Percentiles rank a stretch among this genome's conserved stretches.
These are phyloP conservation scores for Tetragonia tetragonoides DNA, from an alignment of 148 eudicot genomes.

Conservation along the genomic window DNA sequence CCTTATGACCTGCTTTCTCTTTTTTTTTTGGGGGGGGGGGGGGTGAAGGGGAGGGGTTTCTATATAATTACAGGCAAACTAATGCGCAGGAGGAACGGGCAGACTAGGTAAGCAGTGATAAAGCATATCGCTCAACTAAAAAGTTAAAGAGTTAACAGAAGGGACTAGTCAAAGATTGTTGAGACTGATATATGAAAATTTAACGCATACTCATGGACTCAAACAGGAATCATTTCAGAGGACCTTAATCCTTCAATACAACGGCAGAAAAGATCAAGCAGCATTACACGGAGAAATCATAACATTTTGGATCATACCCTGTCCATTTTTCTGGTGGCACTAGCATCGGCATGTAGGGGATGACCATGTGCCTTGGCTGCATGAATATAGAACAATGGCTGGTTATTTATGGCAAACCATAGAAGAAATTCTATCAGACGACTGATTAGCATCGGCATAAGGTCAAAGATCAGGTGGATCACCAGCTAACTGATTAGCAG, in stretches of 20 bases:
- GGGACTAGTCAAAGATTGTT: constrained; percentile 9
- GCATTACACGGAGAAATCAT: not conserved
- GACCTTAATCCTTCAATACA: constrained; percentile 9
- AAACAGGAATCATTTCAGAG: not conserved
- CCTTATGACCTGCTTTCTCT: too few relatives aligned
- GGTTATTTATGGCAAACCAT: not conserved
- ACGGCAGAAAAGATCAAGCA: not conserved
- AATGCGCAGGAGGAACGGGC: not conserved
- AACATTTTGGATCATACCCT: constrained; percentile 44
- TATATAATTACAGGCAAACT: too few relatives aligned
- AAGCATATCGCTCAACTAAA: not conserved
- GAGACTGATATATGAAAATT: not conserved
- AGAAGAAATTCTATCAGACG: not conserved
- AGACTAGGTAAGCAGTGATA: not conserved
- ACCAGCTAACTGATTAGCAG: constrained; percentile 56
- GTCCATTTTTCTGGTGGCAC: constrained; percentile 95
- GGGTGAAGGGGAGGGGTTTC: too few relatives aligned
- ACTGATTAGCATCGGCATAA: too few relatives aligned
- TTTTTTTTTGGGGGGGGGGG: too few relatives aligned
- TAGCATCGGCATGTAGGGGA: constrained; percentile 98
- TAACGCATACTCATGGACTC: not conserved
- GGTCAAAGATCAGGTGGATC: constrained; percentile 81
- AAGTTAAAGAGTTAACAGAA: not conserved
- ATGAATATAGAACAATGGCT: constrained; percentile 21
- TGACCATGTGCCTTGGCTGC: constrained; percentile 94